Percentiles rank a stretch among this genome's conserved stretches.
Conservation (phyloP, 2,329 filamentous ascomycete species). For the Rachicladosporium sp. region DNA sequence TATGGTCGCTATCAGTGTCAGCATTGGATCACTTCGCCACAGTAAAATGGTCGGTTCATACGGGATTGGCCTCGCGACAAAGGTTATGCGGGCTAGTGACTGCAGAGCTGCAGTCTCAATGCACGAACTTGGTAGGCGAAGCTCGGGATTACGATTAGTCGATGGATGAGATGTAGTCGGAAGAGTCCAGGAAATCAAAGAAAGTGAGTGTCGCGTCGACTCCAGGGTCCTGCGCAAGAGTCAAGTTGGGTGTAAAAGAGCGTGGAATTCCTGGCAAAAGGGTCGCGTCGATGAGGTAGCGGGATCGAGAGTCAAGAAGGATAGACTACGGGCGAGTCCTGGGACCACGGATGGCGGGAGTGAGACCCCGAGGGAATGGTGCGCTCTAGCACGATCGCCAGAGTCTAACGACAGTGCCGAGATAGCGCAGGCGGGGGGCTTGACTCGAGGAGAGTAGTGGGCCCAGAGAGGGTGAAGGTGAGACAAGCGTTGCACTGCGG, state of each 20-base stretch:
- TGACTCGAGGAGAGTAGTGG: slow-evolving; percentile 16
- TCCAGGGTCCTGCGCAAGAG: slow-evolving; percentile 21
- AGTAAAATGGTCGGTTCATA: slow-evolving; percentile 3
- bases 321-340: slow-evolving; percentile 8
- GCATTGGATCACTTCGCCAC: too few species aligned
- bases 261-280: slow-evolving; percentile 18
- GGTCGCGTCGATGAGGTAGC: slow-evolving; percentile 12
- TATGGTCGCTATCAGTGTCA: slow-evolving; percentile 1
- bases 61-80: slow-evolving; percentile 1
- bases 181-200: slow-evolving; percentile 10
- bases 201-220: slow-evolving; percentile 7
- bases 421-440: slow-evolving; percentile 19
- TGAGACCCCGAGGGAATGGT: slow-evolving; percentile 18
- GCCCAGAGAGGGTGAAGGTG: slow-evolving; percentile 16
- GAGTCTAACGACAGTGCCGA: slow-evolving; percentile 17
- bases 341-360: slow-evolving; percentile 20
- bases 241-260: slow-evolving; percentile 24
- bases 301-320: slow-evolving; percentile 12
- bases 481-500: slow-evolving; percentile 12
- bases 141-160: slow-evolving; percentile 17
- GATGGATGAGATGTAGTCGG: slow-evolving; percentile 11
- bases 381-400: slow-evolving; percentile 20
- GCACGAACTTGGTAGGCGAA: slow-evolving; percentile 1
- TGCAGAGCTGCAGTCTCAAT: too few species aligned
- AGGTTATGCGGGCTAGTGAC: slow-evolving; percentile 3